phyloP scores from a whole-genome alignment of 306 rosid genomes.

The Cicer bijugum region DNA sequence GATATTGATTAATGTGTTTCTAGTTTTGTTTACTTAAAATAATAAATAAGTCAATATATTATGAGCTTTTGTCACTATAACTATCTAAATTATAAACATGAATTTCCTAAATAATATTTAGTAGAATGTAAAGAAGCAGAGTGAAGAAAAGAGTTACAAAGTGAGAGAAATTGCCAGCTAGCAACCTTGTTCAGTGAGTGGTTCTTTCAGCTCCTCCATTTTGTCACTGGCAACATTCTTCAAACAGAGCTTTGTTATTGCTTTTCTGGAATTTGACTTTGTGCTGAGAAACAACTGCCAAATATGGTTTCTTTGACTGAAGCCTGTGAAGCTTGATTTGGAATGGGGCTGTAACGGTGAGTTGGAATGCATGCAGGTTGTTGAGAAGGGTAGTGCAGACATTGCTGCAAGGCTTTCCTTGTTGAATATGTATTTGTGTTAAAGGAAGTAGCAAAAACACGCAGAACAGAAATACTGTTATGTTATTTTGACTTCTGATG shows the following conservation, averaged over 20 bases:
- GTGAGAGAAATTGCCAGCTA: slow-evolving; percentile 13
- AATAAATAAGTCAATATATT: background rate
- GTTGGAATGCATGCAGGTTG: slow-evolving; percentile 47
- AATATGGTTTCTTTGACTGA: slow-evolving; percentile 43
- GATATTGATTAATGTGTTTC: slow-evolving; percentile 27
- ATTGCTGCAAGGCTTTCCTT: slow-evolving; percentile 42
- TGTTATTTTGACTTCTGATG: slow-evolving; percentile 20
- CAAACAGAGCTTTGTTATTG: slow-evolving; percentile 51
- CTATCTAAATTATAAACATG: slow-evolving; percentile 17
- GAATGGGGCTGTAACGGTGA: slow-evolving; percentile 37
- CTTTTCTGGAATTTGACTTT: slow-evolving; percentile 45
- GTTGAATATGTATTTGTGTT: slow-evolving; percentile 1
- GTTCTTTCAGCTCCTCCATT: slow-evolving; percentile 50
- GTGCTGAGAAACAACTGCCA: slow-evolving; percentile 45
- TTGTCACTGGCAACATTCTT: slow-evolving; percentile 56
- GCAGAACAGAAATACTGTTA: slow-evolving; percentile 26
- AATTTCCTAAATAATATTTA: slow-evolving; percentile 17
- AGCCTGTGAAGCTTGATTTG: slow-evolving; percentile 46
- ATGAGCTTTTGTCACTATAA: slow-evolving; percentile 2
- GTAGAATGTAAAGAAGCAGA: slow-evolving; percentile 6
- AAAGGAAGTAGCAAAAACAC: slow-evolving; percentile 1
- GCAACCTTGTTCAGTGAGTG: slow-evolving; percentile 48
- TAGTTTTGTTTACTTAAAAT: slow-evolving; percentile 16
- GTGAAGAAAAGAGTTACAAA: background rate
- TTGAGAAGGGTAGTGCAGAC: slow-evolving; percentile 58